Evolutionary conservation across 192 early-diverging fungal species (phyloP).

Genomic region (Coemansia furcata): DNA sequence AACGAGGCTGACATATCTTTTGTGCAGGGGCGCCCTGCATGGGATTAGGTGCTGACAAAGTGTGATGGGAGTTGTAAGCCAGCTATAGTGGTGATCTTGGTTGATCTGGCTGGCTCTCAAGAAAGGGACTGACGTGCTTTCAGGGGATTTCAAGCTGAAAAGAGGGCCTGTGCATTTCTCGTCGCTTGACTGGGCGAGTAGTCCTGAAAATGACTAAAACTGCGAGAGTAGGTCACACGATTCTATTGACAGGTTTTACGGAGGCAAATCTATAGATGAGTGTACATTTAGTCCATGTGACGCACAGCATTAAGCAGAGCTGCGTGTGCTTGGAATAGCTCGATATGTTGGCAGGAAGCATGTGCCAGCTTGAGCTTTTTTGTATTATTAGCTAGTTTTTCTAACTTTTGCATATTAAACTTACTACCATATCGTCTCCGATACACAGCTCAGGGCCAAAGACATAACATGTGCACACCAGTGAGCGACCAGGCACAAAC

Average conservation of each 20-base stretch:
- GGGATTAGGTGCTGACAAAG: not conserved
- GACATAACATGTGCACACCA: not conserved
- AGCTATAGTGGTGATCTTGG: not conserved
- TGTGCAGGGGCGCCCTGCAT: not conserved
- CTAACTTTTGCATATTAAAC: not conserved
- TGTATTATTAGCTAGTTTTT: not conserved
- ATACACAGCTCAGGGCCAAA: not conserved
- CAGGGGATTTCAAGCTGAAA: not conserved
- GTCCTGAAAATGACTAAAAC: too few relatives aligned
- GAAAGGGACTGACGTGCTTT: not conserved
- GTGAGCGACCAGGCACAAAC: not conserved
- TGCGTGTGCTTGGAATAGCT: not conserved
- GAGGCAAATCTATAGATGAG: not conserved
- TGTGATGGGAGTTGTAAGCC: not conserved
- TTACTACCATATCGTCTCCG: not conserved
- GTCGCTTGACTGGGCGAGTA: not conserved
- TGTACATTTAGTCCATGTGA: not conserved
- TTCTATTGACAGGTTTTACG: not conserved
- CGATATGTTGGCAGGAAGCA: not conserved
- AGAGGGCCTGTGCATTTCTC: not conserved
- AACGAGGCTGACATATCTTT: not conserved
- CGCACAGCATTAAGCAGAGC: not conserved
- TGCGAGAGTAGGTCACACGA: too few relatives aligned
- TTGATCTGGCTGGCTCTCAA: not conserved
- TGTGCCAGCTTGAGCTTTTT: not conserved